Evolutionary conservation across 768 basidiomycete genomes (phyloP), one percentile per base, ranked within the genome.

Genomic region (Floccularia luteovirens): DNA sequence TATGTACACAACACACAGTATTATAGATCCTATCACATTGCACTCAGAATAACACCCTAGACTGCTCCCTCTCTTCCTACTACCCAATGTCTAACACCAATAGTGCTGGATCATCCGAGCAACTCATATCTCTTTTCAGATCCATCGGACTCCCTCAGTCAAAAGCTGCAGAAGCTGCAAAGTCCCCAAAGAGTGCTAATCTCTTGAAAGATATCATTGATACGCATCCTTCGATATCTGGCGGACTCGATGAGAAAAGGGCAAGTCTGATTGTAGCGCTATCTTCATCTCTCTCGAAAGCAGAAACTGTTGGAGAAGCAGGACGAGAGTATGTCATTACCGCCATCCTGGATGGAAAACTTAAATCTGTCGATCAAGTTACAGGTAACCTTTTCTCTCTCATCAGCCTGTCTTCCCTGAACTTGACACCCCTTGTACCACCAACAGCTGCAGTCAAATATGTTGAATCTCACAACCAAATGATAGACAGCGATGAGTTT

Each of bases 291-390:
- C 62, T 82, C 11, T 63, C 68, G 19, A 93, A 90, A 62, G 49
- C 64, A 0, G 56, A 59, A 12, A 49, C 52, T 4, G 52, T 90
- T 27, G 72, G 62, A 3, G 62, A 67, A 23, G 63, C 60, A n/a
- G 77, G 77, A 55, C 70, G 74, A 44, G 67, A 62, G 32, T 89
- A 79, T 59, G 63, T 83, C 13, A 67, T 89, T 25, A 57, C 64
- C n/a, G 76, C 70, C 45, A 80, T 98, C 50, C 56, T 79, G n/a
- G 74, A 79, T 41, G 81, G 75, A 16, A 75, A 75, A 47, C 59
- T 98, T 43, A 87, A 82, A 61, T 77, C 74, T 24, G 72, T 77
- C 2, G 94, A 97, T 57, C 93, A 97, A 67, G 78, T 96, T 19
- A 68, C 75, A 39, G 93, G 93, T 91, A 51, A 50, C 80, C 60